These are phyloP conservation scores for Mycosphaerella arachidis DNA, from an alignment of 2,329 filamentous ascomycete species.

Conservation along the genomic window DNA sequence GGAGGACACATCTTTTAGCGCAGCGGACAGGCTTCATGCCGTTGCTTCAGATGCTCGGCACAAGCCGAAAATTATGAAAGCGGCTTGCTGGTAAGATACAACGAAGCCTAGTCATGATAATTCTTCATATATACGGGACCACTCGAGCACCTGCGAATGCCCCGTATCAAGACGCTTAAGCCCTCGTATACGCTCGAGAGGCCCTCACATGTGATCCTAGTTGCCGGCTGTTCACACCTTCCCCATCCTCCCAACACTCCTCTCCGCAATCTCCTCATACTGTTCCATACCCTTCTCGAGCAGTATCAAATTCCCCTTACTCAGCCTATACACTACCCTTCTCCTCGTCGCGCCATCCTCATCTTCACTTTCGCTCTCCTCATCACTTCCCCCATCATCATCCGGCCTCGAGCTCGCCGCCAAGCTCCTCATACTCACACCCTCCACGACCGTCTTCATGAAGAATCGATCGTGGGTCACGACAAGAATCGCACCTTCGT, in stretches of 20 bases:
- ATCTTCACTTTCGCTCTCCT: conserved; percentile 20
- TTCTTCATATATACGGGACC: no score
- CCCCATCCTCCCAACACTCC: conserved; percentile 16
- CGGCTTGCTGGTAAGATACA: no score
- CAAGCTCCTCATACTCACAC: conserved; percentile 35
- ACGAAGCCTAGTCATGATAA: no score
- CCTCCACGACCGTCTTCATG: conserved; percentile 67
- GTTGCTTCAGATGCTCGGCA: no score
- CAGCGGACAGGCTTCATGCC: no score
- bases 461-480: conserved; percentile 83
- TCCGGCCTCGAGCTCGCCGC: conserved; percentile 12
- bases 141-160: no score
- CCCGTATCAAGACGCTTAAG: no score
- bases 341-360: conserved; percentile 2
- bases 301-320: conserved; percentile 16
- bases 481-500: conserved; percentile 69
- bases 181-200: no score
- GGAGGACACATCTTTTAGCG: no score
- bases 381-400: conserved; percentile 20
- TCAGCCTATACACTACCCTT: conserved; percentile 15
- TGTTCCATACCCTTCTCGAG: conserved; percentile 18
- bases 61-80: no score
- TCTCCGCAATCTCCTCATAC: conserved; percentile 21
- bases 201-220: no score
- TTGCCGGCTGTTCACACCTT: not conserved